A percentile compares a stretch with the other conserved stretches of the same genome.
phyloP scores from a whole-genome alignment of 805 yeast species.

The Maudiozyma serrabonitensis region DNA sequence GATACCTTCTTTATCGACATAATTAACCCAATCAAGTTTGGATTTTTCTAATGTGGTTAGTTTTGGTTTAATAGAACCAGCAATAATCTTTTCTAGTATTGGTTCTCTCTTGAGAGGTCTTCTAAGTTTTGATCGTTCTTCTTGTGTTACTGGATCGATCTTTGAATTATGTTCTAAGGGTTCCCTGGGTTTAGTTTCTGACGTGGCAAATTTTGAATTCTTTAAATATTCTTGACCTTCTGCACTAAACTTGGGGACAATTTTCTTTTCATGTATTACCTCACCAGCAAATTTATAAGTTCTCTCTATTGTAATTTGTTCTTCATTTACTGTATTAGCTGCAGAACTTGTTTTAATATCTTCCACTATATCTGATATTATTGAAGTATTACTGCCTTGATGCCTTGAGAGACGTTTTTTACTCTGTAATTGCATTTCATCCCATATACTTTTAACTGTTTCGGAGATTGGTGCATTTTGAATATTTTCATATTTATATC shows the following conservation, averaged over 20 bases:
- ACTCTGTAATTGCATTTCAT: conserved; percentile 35
- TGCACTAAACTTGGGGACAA: conserved; percentile 68
- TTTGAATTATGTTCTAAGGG: conserved; percentile 5
- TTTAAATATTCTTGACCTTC: conserved; percentile 77
- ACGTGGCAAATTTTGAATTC: conserved; percentile 35
- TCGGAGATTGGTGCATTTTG: conserved; percentile 24
- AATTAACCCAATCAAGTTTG: conserved; percentile 87
- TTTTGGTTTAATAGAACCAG: conserved; percentile 61
- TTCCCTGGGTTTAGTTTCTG: conserved; percentile 17
- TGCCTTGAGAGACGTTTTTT: conserved; percentile 16
- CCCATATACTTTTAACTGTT: conserved; percentile 48
- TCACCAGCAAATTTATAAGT: conserved; percentile 88
- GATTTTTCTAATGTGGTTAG: conserved; percentile 89
- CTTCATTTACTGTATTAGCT: conserved; percentile 9
- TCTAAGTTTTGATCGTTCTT: conserved; percentile 30
- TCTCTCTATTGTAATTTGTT: conserved; percentile 60
- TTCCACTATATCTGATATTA: conserved; percentile 11
- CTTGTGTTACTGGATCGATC: not conserved
- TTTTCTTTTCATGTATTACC: conserved; percentile 62
- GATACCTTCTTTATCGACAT: conserved; percentile 79
- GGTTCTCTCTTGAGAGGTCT: conserved; percentile 66
- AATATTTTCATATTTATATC: conserved; percentile 24
- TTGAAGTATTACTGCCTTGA: conserved; percentile 17
- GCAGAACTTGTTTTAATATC: no score
- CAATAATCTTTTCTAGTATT: conserved; percentile 63